Base-by-base conservation (phyloP, 371 early-diverging fungal species). In the Actinomortierella ambigua region DNA sequence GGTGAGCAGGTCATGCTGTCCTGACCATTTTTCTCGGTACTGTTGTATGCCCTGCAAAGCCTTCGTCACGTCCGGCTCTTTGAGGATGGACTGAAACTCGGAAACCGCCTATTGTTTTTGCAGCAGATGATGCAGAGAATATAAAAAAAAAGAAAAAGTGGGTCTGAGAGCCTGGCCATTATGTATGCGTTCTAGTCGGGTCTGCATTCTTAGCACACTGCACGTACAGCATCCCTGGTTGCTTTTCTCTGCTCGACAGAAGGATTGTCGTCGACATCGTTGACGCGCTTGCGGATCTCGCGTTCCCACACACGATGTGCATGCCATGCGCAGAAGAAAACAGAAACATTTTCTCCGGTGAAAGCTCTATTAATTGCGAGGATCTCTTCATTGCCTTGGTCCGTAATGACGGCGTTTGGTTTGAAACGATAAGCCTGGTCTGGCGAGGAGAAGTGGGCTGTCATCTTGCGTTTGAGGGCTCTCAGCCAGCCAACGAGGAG, bases 301-400 rank as follows among this genome's bases (percentile, higher is more conserved):
- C 55, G 28, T 39, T 55, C 65, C 55, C 65, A 65, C n/a, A 23
- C 55, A 42, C 55, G 53, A 29, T 50, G 18, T 24, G 59, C 55
- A 39, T 65, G 65, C 65, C 65, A 58, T 13, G 59, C 65, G 17
- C 63, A 57, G 27, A 56, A 63, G 42, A 53, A 44, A 23, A 63
- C 40, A 20, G 53, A 53, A 2, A 46, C 29, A 34, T 11, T 34
- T 11, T 34, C 34, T 15, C 28, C 53, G 2, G 63, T 44, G 48
- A 56, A 63, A 3, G 53, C 55, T 22, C 20, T 50, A 27, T 59
- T 53, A 26, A 65, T 50, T 18, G 55, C 59, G 8, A 47, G 18
- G 26, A 64, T 43, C 24, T 54, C 65, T n/a, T 42, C 39, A 23
- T 55, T 54, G 34, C 65, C 55, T 53, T 65, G 59, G 47, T 59